Evolutionary conservation across 352 stramenopile genomes (phyloP), one percentile per base, ranked within the genome.

Genomic region (Globisporangium orthogonon): DNA sequence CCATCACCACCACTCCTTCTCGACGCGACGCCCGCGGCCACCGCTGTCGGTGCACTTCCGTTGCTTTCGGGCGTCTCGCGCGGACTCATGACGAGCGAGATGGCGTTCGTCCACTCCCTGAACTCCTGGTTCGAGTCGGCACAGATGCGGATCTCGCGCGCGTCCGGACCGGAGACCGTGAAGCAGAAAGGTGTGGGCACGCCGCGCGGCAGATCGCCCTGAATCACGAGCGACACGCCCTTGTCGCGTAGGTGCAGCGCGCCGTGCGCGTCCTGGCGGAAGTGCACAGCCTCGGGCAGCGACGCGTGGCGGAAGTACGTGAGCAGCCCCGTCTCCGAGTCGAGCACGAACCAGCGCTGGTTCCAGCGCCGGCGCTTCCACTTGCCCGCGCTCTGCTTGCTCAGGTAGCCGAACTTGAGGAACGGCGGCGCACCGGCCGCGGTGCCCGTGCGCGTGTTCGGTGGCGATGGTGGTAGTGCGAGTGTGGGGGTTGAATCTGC

Each of bases 111-210:
- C 83, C 83, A 93, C 28, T 86, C 78, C 4, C 70, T 68, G 59
- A 93, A 91, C 30, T 93, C 80, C 13, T 73, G 60, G 48, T 82
- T 84, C 7, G 79, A 75, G 50, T 92, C 78, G 1, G 80, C 80
- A 50, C 83, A 92, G 10, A 91, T 67, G 17, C 79, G 67, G 46
- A 89, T 60, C 18, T 78, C 63, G 30, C 57, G 64, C 18, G 71
- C 64, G 31, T 63, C 66, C n/a, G 67, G 63, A 9, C 65, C 65
- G 4, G 70, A 59, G 29, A 89, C 65, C 9, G 74, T 87, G 60
- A 93, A 93, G 61, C 83, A 93, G 65, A 90, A 93, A 11, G 83
- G 83, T 13, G 78, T 89, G 9, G 83, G 83, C n/a, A 86, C 82
- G 44, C 78, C 75, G 9, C 66, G 58, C 15, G 83, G 78, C 44